Percentiles rank a stretch among this genome's conserved stretches.
These are phyloP conservation scores for Paramecium primaurelia DNA, from an alignment of 73 alveolate genomes.

Conservation along the genomic window DNA sequence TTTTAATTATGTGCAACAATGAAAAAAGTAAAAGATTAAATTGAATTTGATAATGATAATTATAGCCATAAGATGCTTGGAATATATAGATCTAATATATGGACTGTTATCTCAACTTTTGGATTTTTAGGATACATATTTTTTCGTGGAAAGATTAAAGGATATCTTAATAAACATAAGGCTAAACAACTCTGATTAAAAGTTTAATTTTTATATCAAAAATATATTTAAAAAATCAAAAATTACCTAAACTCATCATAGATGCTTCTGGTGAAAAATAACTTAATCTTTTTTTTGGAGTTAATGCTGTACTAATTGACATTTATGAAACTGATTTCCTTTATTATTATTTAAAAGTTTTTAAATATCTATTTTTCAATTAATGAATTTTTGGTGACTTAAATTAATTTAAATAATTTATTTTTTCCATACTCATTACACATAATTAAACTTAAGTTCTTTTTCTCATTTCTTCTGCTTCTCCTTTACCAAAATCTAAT, in stretches of 20 bases:
- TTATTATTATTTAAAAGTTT: not conserved
- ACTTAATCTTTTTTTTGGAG: not conserved
- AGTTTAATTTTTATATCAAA: not conserved
- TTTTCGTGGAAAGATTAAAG: constrained; percentile 28
- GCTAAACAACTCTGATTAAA: not conserved
- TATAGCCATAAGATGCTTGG: constrained; percentile 30
- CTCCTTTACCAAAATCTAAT: not conserved
- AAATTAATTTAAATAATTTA: not conserved
- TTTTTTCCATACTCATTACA: not conserved
- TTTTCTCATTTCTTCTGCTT: not conserved
- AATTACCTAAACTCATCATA: not conserved
- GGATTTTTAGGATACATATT: not conserved
- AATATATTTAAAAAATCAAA: not conserved
- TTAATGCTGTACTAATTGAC: not conserved
- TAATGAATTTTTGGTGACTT: not conserved
- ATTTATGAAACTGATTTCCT: not conserved
- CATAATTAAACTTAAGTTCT: not conserved
- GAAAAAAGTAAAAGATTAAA: not conserved
- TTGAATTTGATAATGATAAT: constrained; percentile 23
- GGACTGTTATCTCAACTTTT: constrained; percentile 20
- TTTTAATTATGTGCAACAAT: constrained; percentile 36
- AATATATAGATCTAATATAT: not conserved
- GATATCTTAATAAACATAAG: constrained; percentile 10
- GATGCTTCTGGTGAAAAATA: not conserved
- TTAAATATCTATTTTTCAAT: not conserved